A percentile compares a stretch with the other conserved stretches of the same genome.
Evolutionary conservation across 306 rosid species (phyloP).

Genomic region (Pyrus betulifolia): DNA sequence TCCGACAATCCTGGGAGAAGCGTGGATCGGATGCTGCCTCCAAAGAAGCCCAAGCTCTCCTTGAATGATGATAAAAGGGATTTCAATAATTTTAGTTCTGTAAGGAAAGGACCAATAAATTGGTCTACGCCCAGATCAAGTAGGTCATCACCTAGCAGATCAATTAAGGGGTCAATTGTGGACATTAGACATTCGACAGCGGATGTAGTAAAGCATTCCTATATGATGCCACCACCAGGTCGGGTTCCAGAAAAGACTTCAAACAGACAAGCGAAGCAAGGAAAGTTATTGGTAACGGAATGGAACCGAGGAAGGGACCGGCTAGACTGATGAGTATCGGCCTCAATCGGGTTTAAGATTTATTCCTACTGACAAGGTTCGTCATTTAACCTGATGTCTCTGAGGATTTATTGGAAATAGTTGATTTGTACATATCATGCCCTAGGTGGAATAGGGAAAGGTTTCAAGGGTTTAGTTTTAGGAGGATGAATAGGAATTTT

Average conservation of each 20-base stretch:
- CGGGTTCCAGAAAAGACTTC: conserved; percentile 43
- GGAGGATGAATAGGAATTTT: conserved; percentile 30
- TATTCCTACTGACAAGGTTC: conserved; percentile 23
- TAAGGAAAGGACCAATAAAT: conserved; percentile 37
- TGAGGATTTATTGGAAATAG: conserved; percentile 26
- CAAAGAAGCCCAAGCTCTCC: conserved; percentile 69
- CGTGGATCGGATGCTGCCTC: conserved; percentile 37
- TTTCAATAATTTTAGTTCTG: conserved; percentile 24
- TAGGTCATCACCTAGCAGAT: conserved; percentile 59
- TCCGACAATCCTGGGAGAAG: conserved; percentile 36
- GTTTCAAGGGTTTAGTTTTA: conserved; percentile 18
- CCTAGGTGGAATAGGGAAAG: conserved; percentile 32
- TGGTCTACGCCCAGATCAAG: conserved; percentile 85
- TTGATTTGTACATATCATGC: conserved; percentile 48
- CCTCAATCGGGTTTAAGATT: conserved; percentile 1
- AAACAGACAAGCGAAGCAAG: conserved; percentile 43
- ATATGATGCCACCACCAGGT: conserved; percentile 74
- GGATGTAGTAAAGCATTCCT: conserved; percentile 42
- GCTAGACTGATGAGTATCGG: conserved; percentile 29
- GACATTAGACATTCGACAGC: conserved; percentile 44
- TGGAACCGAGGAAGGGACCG: conserved; percentile 72
- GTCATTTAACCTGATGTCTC: conserved; percentile 17
- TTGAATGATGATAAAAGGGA: conserved; percentile 41
- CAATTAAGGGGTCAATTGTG: conserved; percentile 37
- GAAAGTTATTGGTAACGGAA: conserved; percentile 56